These are phyloP conservation scores for Scalesia atractyloides DNA, from an alignment of 129 eudicot species.

Conservation along the genomic window DNA sequence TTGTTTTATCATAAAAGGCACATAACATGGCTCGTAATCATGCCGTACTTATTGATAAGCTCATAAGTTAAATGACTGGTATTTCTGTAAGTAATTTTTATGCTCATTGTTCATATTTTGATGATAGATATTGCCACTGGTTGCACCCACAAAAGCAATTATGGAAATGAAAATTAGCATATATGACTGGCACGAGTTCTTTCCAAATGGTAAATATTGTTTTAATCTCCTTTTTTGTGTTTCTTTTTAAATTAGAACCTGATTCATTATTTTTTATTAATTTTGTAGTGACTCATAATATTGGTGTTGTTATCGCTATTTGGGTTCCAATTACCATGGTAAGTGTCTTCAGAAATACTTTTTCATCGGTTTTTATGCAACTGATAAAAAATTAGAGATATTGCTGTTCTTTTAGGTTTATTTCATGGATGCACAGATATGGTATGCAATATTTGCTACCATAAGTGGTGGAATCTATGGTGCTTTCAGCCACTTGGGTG, in stretches of 20 bases:
- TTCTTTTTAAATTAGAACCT: conserved; percentile 18
- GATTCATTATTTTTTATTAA: conserved; percentile 12
- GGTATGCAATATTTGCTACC: conserved; percentile 93
- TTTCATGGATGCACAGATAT: conserved; percentile 97
- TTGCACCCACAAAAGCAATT: conserved; percentile 76
- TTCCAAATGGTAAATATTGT: conserved; percentile 70
- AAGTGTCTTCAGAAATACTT: conserved; percentile 27
- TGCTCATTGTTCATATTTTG: conserved; percentile 27
- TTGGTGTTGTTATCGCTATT: conserved; percentile 78
- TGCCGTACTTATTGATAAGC: not conserved
- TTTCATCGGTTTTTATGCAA: conserved; percentile 19
- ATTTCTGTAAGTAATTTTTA: not conserved
- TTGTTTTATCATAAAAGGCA: conserved; percentile 12
- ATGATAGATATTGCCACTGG: conserved; percentile 82
- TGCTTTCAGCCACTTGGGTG: conserved; percentile 99
- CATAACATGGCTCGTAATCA: conserved; percentile 11
- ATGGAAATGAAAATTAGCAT: conserved; percentile 52
- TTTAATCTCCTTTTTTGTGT: conserved; percentile 9
- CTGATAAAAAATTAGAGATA: conserved; percentile 16
- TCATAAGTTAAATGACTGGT: not conserved
- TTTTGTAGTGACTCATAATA: conserved; percentile 70
- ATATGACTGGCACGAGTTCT: conserved; percentile 96
- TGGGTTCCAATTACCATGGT: conserved; percentile 97
- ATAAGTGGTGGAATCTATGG: conserved; percentile 92
- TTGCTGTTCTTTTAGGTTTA: conserved; percentile 59